Base-by-base conservation (phyloP, 2,329 filamentous ascomycete species). In the Helicocarpus griseus region DNA sequence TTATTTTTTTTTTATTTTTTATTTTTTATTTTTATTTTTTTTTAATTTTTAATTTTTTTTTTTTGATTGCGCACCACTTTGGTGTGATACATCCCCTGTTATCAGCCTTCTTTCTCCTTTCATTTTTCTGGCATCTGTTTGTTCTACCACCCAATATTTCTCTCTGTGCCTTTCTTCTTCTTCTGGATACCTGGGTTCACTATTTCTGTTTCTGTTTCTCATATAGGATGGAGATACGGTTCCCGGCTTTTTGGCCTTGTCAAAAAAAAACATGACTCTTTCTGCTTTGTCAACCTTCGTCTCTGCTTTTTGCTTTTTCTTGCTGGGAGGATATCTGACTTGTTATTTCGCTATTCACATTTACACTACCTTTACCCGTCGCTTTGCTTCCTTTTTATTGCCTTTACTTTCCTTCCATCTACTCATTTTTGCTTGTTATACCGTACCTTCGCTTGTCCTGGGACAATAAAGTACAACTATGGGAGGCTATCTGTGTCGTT, bases 401-500 rank as follows among this genome's bases (percentile, higher is more conserved):
- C n/a, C 13, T 22, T 45, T 2, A 14, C 9, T 17, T 17, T 8
- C 17, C 19, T 5, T 45, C 17, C 8, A 31, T n/a, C 9, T 46
- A 6, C 21, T 5, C 22, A 17, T 44, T 5, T 35, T 33, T 22
- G 17, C 7, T 21, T 47, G 11, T 1, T 9, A 22, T 11, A 11
- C 24, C 11, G 29, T 21, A 29, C 29, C 14, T 29, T 46, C 24
- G 11, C 29, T 46, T 33, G 56, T 51, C 54, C 21, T 44, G 29
- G 9, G 14, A 5, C 6, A 21, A 8, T 47, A 36, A 47, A 36
- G 44, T 47, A 22, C 17, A 47, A 33, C 7, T 36, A 33, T 47
- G 28, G 33, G 36, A 28, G 22, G 35, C 36, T 17, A 36, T 53
- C 49, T 52, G 21, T 21, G 40, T 49, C 8, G 26, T 36, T 45